phyloP scores from a whole-genome alignment of 805 yeast genomes.

The Starmerella khaoyaiensis region DNA sequence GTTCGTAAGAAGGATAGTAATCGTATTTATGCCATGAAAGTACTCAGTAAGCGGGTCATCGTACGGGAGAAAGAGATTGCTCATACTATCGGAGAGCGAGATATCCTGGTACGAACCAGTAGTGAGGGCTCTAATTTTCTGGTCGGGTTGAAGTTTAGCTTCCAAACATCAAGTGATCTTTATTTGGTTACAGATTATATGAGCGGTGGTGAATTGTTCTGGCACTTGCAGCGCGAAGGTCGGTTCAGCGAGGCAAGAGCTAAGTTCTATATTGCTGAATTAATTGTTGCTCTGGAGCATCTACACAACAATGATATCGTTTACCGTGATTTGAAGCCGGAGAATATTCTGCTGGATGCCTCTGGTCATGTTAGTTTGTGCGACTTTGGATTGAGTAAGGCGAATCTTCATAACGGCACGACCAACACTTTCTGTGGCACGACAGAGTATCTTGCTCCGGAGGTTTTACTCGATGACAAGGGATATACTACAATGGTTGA shows the following conservation, averaged over 20 bases:
- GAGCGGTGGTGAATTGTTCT: constrained; percentile 95
- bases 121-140: constrained; percentile 83
- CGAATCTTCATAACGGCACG: constrained; percentile 65
- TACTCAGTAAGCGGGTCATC: constrained; percentile 82
- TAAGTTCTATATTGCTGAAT: constrained; percentile 91
- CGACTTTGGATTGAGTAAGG: constrained; percentile 93
- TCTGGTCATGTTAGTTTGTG: constrained; percentile 95
- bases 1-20: constrained; percentile 81
- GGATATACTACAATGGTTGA: constrained; percentile 99
- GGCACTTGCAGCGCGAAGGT: constrained; percentile 96
- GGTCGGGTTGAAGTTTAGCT: constrained; percentile 89
- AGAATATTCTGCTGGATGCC: constrained; percentile 86
- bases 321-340: constrained; percentile 94
- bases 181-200: constrained; percentile 92
- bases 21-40: constrained; percentile 95
- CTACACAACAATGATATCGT: constrained; percentile 92
- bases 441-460: constrained; percentile 96
- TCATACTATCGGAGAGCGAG: constrained; percentile 94
- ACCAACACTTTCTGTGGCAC: constrained; percentile 98
- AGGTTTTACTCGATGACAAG: constrained; percentile 82
- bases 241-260: constrained; percentile 88
- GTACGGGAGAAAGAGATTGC: constrained; percentile 96
- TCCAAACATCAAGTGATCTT: constrained; percentile 87
- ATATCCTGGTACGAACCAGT: constrained; percentile 84
- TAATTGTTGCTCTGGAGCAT: constrained; percentile 84